These are phyloP conservation scores for Coemansia sp. DNA, from an alignment of 192 early-diverging fungal genomes.

Conservation along the genomic window DNA sequence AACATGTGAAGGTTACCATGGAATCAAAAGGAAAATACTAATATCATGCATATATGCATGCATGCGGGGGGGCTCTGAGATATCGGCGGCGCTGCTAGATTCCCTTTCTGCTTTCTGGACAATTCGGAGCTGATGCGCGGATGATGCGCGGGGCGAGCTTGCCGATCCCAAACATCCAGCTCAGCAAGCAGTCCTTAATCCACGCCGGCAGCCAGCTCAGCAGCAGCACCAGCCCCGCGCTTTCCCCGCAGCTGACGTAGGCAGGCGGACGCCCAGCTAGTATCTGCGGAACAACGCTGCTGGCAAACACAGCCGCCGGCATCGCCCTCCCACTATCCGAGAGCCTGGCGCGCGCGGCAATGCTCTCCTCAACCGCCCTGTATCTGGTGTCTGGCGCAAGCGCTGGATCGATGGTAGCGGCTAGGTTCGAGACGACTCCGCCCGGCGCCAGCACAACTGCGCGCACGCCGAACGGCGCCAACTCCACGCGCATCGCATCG, in stretches of 20 bases:
- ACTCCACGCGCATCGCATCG: conserved; percentile 63
- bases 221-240: conserved; percentile 35
- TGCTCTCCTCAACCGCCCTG: conserved; percentile 35
- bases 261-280: conserved; percentile 40
- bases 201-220: conserved; percentile 55
- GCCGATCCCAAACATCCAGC: conserved; percentile 49
- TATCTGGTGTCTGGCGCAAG: conserved; percentile 52
- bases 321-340: conserved; percentile 58
- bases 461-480: conserved; percentile 62
- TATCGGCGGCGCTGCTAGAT: too few relatives aligned
- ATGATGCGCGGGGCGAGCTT: background rate
- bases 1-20: background rate
- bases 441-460: conserved; percentile 66
- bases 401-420: conserved; percentile 39
- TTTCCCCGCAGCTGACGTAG: conserved; percentile 62
- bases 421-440: conserved; percentile 66
- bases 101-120: too few relatives aligned
- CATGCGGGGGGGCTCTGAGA: too few relatives aligned
- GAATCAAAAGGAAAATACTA: background rate
- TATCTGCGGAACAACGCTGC: conserved; percentile 51
- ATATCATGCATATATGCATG: too few relatives aligned
- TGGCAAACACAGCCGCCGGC: conserved; percentile 60
- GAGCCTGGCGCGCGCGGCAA: conserved; percentile 52
- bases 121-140: background rate
- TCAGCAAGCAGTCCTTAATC: conserved; percentile 53